A percentile compares a stretch with the other conserved stretches of the same genome.
Evolutionary conservation across 106 monocot species (phyloP).

Genomic region (Allium fistulosum): DNA sequence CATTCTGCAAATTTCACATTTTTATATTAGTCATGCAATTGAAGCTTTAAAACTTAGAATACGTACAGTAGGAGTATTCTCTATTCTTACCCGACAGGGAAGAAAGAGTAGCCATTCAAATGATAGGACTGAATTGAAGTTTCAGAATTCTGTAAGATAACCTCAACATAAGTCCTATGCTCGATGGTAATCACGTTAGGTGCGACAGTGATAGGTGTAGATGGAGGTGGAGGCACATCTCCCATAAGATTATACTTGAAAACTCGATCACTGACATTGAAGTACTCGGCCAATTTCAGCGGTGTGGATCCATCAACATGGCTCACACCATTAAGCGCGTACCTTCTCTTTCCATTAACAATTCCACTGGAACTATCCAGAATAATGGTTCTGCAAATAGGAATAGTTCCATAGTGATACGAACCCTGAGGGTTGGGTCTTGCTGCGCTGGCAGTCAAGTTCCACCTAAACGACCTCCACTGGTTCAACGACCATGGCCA

Average conservation of each 20-base stretch:
- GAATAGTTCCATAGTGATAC: constrained; percentile 44
- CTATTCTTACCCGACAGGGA: constrained; percentile 43
- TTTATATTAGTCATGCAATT: too few relatives aligned
- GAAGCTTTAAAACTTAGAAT: too few relatives aligned
- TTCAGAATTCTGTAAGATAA: constrained; percentile 65
- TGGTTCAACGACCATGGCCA: constrained; percentile 46
- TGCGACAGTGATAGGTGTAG: constrained; percentile 10
- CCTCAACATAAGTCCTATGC: constrained; percentile 61
- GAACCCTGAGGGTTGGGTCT: constrained; percentile 54
- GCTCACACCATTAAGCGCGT: constrained; percentile 57
- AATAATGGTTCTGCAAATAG: constrained; percentile 47
- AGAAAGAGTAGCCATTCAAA: constrained; percentile 76
- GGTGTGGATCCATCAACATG: constrained; percentile 32
- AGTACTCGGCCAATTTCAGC: constrained; percentile 75
- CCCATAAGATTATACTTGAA: constrained; percentile 56
- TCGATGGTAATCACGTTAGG: constrained; percentile 39
- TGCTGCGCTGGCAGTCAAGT: constrained; percentile 51
- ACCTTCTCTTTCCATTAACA: constrained; percentile 51
- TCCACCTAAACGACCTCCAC: constrained; percentile 46
- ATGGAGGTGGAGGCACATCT: constrained; percentile 24
- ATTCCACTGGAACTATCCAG: constrained; percentile 14
- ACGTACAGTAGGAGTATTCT: too few relatives aligned
- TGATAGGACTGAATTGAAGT: constrained; percentile 54
- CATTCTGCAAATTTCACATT: constrained; percentile 18
- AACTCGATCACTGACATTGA: constrained; percentile 20